Evolutionary conservation across 2,329 filamentous ascomycete species (phyloP).

Genomic region (Aspergillus sp.): DNA sequence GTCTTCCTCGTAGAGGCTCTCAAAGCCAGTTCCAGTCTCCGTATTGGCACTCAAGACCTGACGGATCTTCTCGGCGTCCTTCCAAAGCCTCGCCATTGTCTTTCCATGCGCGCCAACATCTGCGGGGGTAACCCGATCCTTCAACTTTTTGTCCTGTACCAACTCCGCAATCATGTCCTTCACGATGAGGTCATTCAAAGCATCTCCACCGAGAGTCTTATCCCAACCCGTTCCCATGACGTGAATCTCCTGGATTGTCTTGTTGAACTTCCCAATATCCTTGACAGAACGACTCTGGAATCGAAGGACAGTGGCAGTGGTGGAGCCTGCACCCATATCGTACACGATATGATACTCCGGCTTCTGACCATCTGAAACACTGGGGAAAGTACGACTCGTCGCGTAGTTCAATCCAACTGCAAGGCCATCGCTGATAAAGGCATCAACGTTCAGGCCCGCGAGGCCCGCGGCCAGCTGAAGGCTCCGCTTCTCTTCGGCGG

Average conservation of each 20-base stretch:
- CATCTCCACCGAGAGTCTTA: slow-evolving; percentile 81
- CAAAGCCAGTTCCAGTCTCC: slow-evolving; percentile 76
- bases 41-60: slow-evolving; percentile 92
- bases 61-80: slow-evolving; percentile 82
- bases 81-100: slow-evolving; percentile 84
- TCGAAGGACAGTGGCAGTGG: slow-evolving; percentile 82
- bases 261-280: slow-evolving; percentile 89
- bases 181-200: slow-evolving; percentile 82
- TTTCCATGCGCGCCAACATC: slow-evolving; percentile 70
- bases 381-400: slow-evolving; percentile 84
- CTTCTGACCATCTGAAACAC: slow-evolving; percentile 75
- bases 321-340: slow-evolving; percentile 96
- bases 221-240: slow-evolving; percentile 88
- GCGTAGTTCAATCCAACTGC: slow-evolving; percentile 96
- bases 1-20: slow-evolving; percentile 81
- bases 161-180: slow-evolving; percentile 86
- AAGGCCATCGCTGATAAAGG: slow-evolving; percentile 82
- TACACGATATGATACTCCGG: slow-evolving; percentile 92
- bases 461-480: slow-evolving; percentile 80
- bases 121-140: slow-evolving; percentile 36
- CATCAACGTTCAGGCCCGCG: slow-evolving; percentile 81
- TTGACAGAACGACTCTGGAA: slow-evolving; percentile 90
- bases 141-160: slow-evolving; percentile 61
- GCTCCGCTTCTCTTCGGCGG: slow-evolving; percentile 82
- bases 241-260: slow-evolving; percentile 93